A percentile compares a stretch with the other conserved stretches of the same genome.
Conservation (phyloP, 2,329 filamentous ascomycete species). For the Whalleya microplaca region DNA sequence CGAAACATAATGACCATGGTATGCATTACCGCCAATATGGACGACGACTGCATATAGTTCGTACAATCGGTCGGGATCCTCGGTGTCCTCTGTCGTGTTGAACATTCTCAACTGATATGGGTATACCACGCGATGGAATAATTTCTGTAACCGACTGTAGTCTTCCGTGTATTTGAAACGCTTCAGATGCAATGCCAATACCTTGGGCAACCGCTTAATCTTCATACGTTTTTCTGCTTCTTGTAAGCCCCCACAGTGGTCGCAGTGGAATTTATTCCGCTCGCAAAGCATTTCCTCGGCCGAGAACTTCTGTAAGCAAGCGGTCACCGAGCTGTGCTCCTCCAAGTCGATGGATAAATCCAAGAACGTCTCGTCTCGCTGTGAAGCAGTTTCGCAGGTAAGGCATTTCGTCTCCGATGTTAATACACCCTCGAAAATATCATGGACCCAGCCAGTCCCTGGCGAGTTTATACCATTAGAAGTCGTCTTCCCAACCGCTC, state of each 20-base stretch:
- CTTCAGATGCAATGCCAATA: constrained; percentile 91
- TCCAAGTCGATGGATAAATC: constrained; percentile 96
- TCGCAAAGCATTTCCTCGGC: constrained; percentile 99
- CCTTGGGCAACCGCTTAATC: constrained; percentile 90
- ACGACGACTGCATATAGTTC: constrained; percentile 97
- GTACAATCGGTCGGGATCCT: constrained; percentile 91
- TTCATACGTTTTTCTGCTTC: constrained; percentile 99
- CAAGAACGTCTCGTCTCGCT: constrained; percentile 92
- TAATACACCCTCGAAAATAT: constrained; percentile 91
- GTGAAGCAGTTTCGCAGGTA: constrained; percentile 93
- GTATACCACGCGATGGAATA: constrained; percentile 96
- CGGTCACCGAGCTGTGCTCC: constrained; percentile 93
- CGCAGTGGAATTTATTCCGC: constrained; percentile 98
- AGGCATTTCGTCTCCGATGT: constrained; percentile 96
- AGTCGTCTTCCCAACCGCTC: constrained; percentile 40
- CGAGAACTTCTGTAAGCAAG: constrained; percentile 93
- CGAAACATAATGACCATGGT: constrained; percentile 96
- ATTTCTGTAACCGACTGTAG: constrained; percentile 87
- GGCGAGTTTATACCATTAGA: constrained; percentile 56
- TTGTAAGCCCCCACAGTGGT: constrained; percentile 93
- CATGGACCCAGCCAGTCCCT: constrained; percentile 88
- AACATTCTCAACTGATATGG: constrained; percentile 96
- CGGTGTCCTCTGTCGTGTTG: constrained; percentile 94
- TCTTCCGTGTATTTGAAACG: constrained; percentile 99
- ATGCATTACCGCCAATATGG: constrained; percentile 94